Base-by-base conservation (phyloP, 371 early-diverging fungal species). In the Rhizopus microsporus region DNA sequence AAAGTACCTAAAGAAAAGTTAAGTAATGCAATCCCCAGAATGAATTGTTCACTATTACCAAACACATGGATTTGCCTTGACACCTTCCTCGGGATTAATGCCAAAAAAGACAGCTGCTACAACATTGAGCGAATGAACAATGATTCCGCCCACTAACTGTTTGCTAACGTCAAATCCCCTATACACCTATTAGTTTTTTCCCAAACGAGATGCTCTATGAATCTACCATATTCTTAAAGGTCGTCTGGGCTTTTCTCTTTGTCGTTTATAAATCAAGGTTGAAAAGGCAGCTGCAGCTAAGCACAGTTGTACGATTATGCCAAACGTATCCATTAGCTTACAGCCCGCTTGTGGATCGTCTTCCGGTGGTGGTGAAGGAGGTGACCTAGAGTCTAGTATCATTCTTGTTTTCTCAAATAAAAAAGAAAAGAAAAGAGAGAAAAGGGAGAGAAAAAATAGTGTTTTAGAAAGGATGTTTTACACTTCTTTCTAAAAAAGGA, bases 91-190 rank as follows among this genome's bases (percentile, higher is more conserved):
- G 30, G 74, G 74, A 32, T 71, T 69, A 0, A 73, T 70, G 0
- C 84, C 80, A 55, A 81, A 81, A 54, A 80, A 66, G 3, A 84
- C 81, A 13, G 85, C 77, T 6, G 82, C 81, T n/a, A 84, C 56
- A 3, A 88, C 71, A 54, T 88, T 88, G 12, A 88, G 68, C 3
- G 81, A 69, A 58, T 88, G 88, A 17, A 88, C 75, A 38, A 85
- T 73, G n/a, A 77, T 68, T 16, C 83, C 84, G 15, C 88, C 88
- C 12, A 82, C 76, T 10, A 82, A 71, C 61, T 88, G 88, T 56
- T 87, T 87, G 63, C 83, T 82, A 31, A 84, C 82, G 71, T 88
- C 88, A 35, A 81, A 77, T 16, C 74, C 70, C 88, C 88, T 87
- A 66, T 32, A 40, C 3, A 60, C 17, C 23, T 13, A 12, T 47